Percentiles rank a stretch among this genome's conserved stretches.
These are phyloP conservation scores for Psidium guajava DNA, from an alignment of 345 rosid species.

Conservation along the genomic window DNA sequence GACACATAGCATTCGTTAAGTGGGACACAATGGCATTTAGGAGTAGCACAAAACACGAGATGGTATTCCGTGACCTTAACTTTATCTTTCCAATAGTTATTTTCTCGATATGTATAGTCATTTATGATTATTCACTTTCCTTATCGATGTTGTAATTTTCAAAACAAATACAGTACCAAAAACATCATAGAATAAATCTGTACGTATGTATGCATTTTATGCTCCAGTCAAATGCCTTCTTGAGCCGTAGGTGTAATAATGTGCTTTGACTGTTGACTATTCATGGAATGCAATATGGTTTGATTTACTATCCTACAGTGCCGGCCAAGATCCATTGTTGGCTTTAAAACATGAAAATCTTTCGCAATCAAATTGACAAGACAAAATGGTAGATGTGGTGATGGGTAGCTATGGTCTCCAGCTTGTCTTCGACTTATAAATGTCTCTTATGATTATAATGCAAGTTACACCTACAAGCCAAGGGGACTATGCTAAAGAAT, in stretches of 20 bases:
- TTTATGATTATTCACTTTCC: background rate
- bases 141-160: background rate
- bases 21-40: background rate
- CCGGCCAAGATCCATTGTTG: background rate
- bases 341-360: rapidly evolving
- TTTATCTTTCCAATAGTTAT: background rate
- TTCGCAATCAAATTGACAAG: background rate
- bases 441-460: background rate
- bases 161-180: background rate
- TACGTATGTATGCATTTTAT: too few relatives aligned
- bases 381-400: background rate
- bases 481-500: background rate
- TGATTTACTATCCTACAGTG: background rate
- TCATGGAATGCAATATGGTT: background rate
- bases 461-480: background rate
- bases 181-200: background rate
- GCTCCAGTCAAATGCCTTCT: background rate
- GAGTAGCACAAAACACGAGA: background rate
- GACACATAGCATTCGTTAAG: background rate
- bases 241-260: background rate
- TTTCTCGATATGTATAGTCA: background rate
- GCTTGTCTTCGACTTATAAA: background rate
- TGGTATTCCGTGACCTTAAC: background rate
- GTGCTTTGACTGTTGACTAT: background rate
- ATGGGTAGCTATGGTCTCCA: background rate